These are phyloP conservation scores for Coprinopsis marcescibilis DNA, from an alignment of 768 basidiomycete species.

Conservation along the genomic window DNA sequence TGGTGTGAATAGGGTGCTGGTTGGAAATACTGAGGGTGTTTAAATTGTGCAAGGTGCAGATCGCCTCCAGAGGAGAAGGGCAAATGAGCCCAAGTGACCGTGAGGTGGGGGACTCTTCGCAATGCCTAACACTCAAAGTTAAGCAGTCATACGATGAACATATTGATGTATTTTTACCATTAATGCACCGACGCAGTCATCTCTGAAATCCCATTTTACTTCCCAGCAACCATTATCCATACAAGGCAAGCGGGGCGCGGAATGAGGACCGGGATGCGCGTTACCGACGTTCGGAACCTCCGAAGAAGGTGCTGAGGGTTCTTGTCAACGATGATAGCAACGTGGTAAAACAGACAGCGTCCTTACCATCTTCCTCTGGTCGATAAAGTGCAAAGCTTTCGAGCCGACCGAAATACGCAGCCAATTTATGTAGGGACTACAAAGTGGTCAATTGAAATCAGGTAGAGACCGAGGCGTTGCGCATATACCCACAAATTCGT, in stretches of 20 bases:
- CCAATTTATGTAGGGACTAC: constrained; percentile 49
- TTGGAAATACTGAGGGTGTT: constrained; percentile 19
- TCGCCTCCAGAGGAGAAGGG: constrained; percentile 17
- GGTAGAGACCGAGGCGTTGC: not conserved
- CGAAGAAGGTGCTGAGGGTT: not conserved
- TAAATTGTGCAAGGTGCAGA: constrained; percentile 10
- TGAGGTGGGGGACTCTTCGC: constrained; percentile 62
- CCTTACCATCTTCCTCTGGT: constrained; percentile 4
- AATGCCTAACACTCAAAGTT: constrained; percentile 43
- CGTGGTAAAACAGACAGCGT: not conserved
- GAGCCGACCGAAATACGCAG: constrained; percentile 56
- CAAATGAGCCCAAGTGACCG: constrained; percentile 78
- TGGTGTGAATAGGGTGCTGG: constrained; percentile 6
- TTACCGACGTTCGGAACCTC: not conserved
- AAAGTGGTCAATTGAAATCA: not conserved
- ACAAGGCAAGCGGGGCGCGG: constrained; percentile 41
- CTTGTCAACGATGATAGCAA: not conserved
- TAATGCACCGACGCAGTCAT: constrained; percentile 68
- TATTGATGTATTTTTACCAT: constrained; percentile 38
- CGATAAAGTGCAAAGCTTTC: constrained; percentile 45
- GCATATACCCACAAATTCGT: constrained; percentile 42
- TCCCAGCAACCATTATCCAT: constrained; percentile 70
- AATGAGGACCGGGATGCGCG: constrained; percentile 47
- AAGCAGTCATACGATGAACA: not conserved
- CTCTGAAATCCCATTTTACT: constrained; percentile 73